Conservation (phyloP, 345 rosid species). For the Bruguiera gymnorhiza region DNA sequence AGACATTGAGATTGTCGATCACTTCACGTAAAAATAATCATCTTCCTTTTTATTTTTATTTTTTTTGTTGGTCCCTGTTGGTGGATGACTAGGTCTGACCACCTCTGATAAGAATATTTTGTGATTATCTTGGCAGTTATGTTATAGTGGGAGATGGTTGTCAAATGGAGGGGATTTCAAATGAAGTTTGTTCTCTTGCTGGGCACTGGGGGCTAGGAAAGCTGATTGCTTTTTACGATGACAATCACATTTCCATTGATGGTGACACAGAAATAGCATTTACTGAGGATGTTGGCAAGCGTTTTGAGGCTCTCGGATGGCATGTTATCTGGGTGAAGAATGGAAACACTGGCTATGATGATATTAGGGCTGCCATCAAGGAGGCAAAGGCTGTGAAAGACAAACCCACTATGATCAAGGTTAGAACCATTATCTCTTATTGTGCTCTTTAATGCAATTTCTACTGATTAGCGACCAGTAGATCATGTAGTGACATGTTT, state of each 20-base stretch:
- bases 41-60: not conserved
- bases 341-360: conserved; percentile 97
- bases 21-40: conserved; percentile 61
- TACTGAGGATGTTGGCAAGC: conserved; percentile 75
- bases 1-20: conserved; percentile 71
- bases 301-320: conserved; percentile 99
- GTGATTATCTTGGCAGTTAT: conserved; percentile 44
- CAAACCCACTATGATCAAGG: conserved; percentile 89
- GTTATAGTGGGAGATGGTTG: conserved; percentile 89
- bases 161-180: conserved; percentile 95
- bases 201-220: conserved; percentile 99
- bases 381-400: conserved; percentile 96
- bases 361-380: conserved; percentile 97
- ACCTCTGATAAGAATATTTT: not conserved
- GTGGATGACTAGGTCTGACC: not conserved
- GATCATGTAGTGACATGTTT: not conserved
- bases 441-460: not conserved
- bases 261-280: conserved; percentile 98
- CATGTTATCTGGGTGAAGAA: conserved; percentile 99
- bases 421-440: conserved; percentile 18
- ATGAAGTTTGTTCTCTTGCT: conserved; percentile 91
- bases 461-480: not conserved
- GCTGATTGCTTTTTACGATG: conserved; percentile 96
- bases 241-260: conserved; percentile 97
- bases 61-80: not conserved